phyloP scores from a whole-genome alignment of 2,329 filamentous ascomycete species.

The Diaporthe batatas region DNA sequence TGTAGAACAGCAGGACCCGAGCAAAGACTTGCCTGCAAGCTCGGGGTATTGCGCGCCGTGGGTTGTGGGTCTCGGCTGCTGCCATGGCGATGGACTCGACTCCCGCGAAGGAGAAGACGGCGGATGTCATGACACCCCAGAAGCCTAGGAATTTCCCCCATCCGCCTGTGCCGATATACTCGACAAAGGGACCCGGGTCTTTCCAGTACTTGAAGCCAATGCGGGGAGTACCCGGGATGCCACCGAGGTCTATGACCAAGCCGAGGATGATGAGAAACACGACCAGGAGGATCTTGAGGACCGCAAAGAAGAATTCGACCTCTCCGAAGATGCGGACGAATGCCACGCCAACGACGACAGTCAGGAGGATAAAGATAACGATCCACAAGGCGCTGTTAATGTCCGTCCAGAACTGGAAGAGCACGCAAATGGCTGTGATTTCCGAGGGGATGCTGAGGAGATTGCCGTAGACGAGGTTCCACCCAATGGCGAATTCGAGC shows the following conservation, averaged over 20 bases:
- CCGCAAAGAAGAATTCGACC: constrained; percentile 66
- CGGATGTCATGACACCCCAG: constrained; percentile 63
- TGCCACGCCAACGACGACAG: constrained; percentile 69
- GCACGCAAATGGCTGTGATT: constrained; percentile 72
- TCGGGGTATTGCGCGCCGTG: constrained; percentile 59
- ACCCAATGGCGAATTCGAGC: constrained; percentile 67
- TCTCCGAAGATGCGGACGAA: constrained; percentile 72
- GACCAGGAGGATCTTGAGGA: constrained; percentile 72
- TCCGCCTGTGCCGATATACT: constrained; percentile 69
- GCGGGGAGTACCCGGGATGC: constrained; percentile 68
- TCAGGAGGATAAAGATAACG: constrained; percentile 63
- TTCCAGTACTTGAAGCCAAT: constrained; percentile 80
- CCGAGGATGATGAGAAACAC: constrained; percentile 73
- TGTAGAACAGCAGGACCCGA: constrained; percentile 54
- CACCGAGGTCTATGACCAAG: constrained; percentile 73
- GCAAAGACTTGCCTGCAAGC: constrained; percentile 72
- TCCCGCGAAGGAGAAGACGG: constrained; percentile 61
- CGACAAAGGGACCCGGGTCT: constrained; percentile 74
- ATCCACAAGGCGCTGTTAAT: constrained; percentile 67
- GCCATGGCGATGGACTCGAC: constrained; percentile 67
- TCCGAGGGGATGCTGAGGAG: constrained; percentile 69
- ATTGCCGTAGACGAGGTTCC: constrained; percentile 69
- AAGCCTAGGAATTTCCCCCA: constrained; percentile 75
- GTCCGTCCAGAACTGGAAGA: constrained; percentile 75
- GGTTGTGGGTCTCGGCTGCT: constrained; percentile 67